Conservation (phyloP, 2,329 filamentous ascomycete genomes). For the Pyricularia pennisetigena region DNA sequence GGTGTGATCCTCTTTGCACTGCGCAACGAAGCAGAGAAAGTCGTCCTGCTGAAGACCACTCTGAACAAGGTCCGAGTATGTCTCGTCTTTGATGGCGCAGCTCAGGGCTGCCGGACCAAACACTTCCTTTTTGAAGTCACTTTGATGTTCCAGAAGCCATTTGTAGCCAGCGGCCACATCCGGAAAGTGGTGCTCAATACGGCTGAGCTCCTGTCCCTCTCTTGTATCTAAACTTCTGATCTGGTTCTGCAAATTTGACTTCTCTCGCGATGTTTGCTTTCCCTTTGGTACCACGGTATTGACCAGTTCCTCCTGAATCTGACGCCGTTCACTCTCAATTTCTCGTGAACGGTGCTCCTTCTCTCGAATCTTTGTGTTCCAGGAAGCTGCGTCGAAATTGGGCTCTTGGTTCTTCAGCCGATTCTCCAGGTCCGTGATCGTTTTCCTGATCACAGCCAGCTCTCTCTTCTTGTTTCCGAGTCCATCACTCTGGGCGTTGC, state of each 20-base stretch:
- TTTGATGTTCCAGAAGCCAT: constrained; percentile 68
- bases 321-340: constrained; percentile 30
- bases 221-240: constrained; percentile 55
- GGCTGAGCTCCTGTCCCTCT: constrained; percentile 61
- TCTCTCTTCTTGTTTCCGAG: constrained; percentile 42
- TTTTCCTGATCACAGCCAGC: constrained; percentile 36
- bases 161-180: constrained; percentile 66
- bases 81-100: constrained; percentile 67
- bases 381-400: constrained; percentile 59
- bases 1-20: constrained; percentile 65
- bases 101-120: constrained; percentile 73
- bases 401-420: constrained; percentile 51
- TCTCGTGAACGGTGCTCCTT: constrained; percentile 48
- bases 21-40: constrained; percentile 63
- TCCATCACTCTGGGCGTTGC: constrained; percentile 39
- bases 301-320: constrained; percentile 3
- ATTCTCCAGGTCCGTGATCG: constrained; percentile 54
- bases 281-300: not conserved
- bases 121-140: constrained; percentile 63
- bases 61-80: constrained; percentile 49
- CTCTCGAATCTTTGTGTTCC: constrained; percentile 61
- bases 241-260: constrained; percentile 19
- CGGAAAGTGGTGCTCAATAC: constrained; percentile 47
- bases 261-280: constrained; percentile 10
- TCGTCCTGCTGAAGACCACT: constrained; percentile 39